Evolutionary conservation across 2,329 filamentous ascomycete genomes (phyloP), one percentile per base, ranked within the genome.

Genomic region (Venturia aucupariae): DNA sequence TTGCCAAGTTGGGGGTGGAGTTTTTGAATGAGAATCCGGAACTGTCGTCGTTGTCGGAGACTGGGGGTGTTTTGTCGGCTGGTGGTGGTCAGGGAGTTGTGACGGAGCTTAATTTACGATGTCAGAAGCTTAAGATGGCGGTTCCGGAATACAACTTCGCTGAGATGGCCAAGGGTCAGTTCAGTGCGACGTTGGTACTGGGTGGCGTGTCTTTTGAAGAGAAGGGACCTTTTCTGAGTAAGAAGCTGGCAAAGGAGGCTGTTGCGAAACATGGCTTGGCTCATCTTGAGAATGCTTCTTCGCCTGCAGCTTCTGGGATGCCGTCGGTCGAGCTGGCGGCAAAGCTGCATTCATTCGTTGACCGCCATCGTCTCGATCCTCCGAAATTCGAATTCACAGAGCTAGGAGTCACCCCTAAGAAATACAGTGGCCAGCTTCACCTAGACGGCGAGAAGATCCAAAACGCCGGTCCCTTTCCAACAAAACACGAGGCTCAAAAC

Each of bases 1-100:
- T 59, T 60, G 51, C 62, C 5, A 46, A 35, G 38, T n/a, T 55
- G 22, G 62, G 46, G 13, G 22, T 64, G 27, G 35, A 64, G 35
- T 48, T 17, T 62, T 24, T 62, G 15, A 27, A 4, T 24, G 38
- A 13, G 22, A 27, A 41, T 19, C 59, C 59, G 15, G n/a, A 17
- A 15, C n/a, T 27, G 46, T 27, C 24, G 46, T 27, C 24, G 22
- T 17, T n/a, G 27, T 4, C 27, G 3, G 19, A 35, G 19, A 19
- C 59, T 42, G 59, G 15, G 27, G 38, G 38, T 4, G 24, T 24
- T 60, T n/a, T 27, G 15, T 38, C 22, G 2, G 42, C 38, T 41
- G 41, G 27, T 41, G 41, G 27, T n/a, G 41, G 38, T 10, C 35
- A 39, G 24, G 59, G 32, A 17, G 41, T 5, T 44, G 35, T 60